Base-by-base conservation (phyloP, 1,139 yeast genomes). In the Saccharomyces hybrid region DNA sequence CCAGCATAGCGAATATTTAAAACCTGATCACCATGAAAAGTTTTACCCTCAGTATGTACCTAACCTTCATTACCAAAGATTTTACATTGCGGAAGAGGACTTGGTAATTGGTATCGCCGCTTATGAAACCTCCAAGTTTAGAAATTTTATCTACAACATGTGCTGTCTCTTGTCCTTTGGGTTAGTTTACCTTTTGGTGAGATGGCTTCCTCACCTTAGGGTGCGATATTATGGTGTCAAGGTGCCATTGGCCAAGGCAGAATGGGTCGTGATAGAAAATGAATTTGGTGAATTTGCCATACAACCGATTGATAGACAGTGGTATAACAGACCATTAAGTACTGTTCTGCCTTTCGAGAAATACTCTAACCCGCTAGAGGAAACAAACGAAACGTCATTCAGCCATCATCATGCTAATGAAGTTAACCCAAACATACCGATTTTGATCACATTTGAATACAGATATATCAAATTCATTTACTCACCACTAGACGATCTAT, bases 81-180 rank as follows among this genome's bases (percentile, higher is more conserved):
- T 87, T 68, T 93, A 93, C 69, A 81, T 95, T 59, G 93, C 97
- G 0, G 98, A 95, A 69, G 99, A 93, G 67, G 99, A 93, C 72
- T 75, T 93, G 66, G 93, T 91, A 19, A 80, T 95, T 57, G 97
- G 96, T 58, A 86, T 93, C 61, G 98, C 97, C 0, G 99, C 98
- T 2, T 93, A 88, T 69, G 73, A 73, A 54, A 80, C 84, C 24
- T 80, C 84, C 26, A 67, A 67, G 52, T 56, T 77, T 61, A 81
- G 83, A 56, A 66, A 72, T 6, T 49, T 73, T 0, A 28, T 79
- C 0, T 90, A 86, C 68, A 78, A 80, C 57, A 12, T 79, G 0
- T 57, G 87, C 2, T 86, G 91, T 60, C 58, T 80, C 1, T 49
- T 73, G 5, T 82, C 97, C 0, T 66, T 81, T 2, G 99, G 99